A percentile compares a stretch with the other conserved stretches of the same genome.
Evolutionary conservation across 192 early-diverging fungal genomes (phyloP).

Genomic region (Dimargaris xerosporica): DNA sequence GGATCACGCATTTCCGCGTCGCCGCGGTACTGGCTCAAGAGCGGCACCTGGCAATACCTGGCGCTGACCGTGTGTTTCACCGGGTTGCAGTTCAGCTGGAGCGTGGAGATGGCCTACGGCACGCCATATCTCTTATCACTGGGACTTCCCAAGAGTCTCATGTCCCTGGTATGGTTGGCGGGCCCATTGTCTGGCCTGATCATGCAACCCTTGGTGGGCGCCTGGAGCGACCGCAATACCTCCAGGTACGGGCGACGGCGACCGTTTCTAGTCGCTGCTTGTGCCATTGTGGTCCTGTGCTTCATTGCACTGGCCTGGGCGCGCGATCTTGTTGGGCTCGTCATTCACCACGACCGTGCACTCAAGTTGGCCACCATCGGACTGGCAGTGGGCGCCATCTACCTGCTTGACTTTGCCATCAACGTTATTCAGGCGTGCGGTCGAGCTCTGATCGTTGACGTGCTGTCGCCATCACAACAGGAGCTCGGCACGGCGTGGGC

Average conservation of each 20-base stretch:
- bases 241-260: slow-evolving; percentile 62
- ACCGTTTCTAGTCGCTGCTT: slow-evolving; percentile 67
- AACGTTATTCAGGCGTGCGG: slow-evolving; percentile 74
- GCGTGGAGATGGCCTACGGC: slow-evolving; percentile 39
- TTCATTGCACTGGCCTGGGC: slow-evolving; percentile 48
- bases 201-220: slow-evolving; percentile 74
- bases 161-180: slow-evolving; percentile 89
- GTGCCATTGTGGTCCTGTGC: slow-evolving; percentile 45
- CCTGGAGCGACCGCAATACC: slow-evolving; percentile 61
- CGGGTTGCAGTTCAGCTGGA: slow-evolving; percentile 33
- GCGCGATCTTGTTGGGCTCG: slow-evolving; percentile 11
- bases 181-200: slow-evolving; percentile 66
- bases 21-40: too few species aligned
- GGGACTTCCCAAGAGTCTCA: slow-evolving; percentile 61
- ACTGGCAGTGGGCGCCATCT: slow-evolving; percentile 70
- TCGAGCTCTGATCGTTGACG: slow-evolving; percentile 77
- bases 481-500: slow-evolving; percentile 72
- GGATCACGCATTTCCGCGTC: too few species aligned
- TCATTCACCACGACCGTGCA: slow-evolving; percentile 19
- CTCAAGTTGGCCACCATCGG: slow-evolving; percentile 32
- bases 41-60: slow-evolving; percentile 9
- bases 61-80: slow-evolving; percentile 26
- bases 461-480: slow-evolving; percentile 61
- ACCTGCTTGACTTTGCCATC: slow-evolving; percentile 82
- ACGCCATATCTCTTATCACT: slow-evolving; percentile 80